Evolutionary conservation across 176 grass and related monocot genomes (phyloP).

Genomic region (Guadua angustifolia): DNA sequence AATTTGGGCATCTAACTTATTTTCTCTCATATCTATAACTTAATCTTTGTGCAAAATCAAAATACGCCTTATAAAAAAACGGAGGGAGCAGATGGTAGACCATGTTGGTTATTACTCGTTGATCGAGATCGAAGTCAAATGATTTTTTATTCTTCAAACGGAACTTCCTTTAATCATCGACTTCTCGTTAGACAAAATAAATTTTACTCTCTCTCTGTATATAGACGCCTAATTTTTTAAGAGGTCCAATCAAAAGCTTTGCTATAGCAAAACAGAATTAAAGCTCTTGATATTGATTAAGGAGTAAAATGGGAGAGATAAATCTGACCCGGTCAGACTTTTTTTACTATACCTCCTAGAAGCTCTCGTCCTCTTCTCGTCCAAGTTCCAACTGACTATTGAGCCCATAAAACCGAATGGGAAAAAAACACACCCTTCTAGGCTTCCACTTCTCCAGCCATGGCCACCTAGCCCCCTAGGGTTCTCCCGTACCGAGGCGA

Average conservation of each 20-base stretch:
- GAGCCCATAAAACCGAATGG: constrained; percentile 23
- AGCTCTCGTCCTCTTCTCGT: neutral
- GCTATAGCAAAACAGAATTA: neutral
- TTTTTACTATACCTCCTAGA: constrained; percentile 32
- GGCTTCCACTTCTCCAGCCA: constrained; percentile 47
- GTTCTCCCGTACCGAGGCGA: constrained; percentile 21
- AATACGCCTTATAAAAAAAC: no score
- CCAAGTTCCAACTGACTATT: neutral
- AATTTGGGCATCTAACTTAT: no score
- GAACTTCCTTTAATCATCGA: no score
- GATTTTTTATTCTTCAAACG: no score
- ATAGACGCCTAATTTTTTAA: no score
- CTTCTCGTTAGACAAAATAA: neutral
- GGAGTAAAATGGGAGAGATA: constrained; percentile 20
- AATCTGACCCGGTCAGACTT: neutral
- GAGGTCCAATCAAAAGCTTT: neutral
- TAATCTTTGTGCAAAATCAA: no score
- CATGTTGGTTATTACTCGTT: no score
- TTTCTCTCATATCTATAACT: no score
- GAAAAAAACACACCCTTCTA: constrained; percentile 20
- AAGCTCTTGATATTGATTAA: neutral
- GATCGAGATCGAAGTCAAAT: no score
- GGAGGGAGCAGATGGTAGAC: no score
- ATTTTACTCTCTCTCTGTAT: no score
- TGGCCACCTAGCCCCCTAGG: constrained; percentile 52